Conservation (phyloP, 2,329 filamentous ascomycete species). For the Colletotrichum sansevieriae region DNA sequence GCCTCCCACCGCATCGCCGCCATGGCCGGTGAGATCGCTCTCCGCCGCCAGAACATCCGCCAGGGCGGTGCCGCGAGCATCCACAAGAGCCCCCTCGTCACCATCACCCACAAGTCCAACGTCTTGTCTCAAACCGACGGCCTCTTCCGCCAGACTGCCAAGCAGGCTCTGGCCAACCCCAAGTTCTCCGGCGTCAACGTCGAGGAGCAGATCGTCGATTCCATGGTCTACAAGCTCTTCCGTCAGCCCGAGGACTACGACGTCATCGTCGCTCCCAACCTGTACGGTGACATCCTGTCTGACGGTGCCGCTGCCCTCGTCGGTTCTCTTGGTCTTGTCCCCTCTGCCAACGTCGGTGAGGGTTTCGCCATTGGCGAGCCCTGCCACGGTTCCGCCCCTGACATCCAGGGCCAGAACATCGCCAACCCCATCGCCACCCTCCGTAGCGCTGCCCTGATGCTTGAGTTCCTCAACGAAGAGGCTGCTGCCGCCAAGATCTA, state of each 20-base stretch:
- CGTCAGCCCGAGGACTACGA: slow-evolving; percentile 95
- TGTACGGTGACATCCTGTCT: slow-evolving; percentile 97
- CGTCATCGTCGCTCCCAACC: slow-evolving; percentile 96
- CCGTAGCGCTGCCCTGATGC: slow-evolving; percentile 90
- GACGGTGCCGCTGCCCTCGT: slow-evolving; percentile 93
- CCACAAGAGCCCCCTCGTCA: slow-evolving; percentile 81
- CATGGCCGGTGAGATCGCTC: slow-evolving; percentile 95
- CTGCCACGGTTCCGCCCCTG: slow-evolving; percentile 95
- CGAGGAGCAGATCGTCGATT: slow-evolving; percentile 99
- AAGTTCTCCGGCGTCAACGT: slow-evolving; percentile 76
- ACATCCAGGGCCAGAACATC: slow-evolving; percentile 92
- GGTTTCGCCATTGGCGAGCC: slow-evolving; percentile 97
- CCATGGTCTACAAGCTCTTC: slow-evolving; percentile 99
- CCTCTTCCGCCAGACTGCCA: slow-evolving; percentile 87
- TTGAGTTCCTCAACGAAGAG: slow-evolving; percentile 93
- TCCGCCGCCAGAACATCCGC: slow-evolving; percentile 86
- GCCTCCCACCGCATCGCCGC: slow-evolving; percentile 88
- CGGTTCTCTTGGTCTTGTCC: slow-evolving; percentile 91
- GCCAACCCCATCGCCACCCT: slow-evolving; percentile 98
- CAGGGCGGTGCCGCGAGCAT: slow-evolving; percentile 69
- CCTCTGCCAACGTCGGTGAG: slow-evolving; percentile 94
- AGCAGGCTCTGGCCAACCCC: slow-evolving; percentile 75
- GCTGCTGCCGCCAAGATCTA: slow-evolving; percentile 91
- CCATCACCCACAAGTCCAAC: slow-evolving; percentile 98
- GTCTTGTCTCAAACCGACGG: slow-evolving; percentile 97